These are phyloP conservation scores for Pythium myriotylum DNA, from an alignment of 352 stramenopile species.

Conservation along the genomic window DNA sequence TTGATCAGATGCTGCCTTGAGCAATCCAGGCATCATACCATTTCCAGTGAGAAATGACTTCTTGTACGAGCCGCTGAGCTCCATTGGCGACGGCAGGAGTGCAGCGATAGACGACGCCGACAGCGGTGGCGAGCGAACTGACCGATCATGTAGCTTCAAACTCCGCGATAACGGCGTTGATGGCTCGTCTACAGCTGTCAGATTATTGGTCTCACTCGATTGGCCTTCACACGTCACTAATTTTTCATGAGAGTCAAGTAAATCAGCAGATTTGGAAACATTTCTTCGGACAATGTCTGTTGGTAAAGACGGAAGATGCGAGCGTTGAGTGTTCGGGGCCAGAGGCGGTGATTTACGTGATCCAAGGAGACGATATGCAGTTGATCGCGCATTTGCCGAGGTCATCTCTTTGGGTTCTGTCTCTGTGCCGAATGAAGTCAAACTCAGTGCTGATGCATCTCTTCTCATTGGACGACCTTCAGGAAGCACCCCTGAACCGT, in stretches of 20 bases:
- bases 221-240: neutral
- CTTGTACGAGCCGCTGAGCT: conserved; percentile 29
- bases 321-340: neutral
- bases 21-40: conserved; percentile 13
- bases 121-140: conserved; percentile 15
- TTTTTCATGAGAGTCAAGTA: neutral
- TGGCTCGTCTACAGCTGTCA: neutral
- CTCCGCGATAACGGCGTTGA: conserved; percentile 1
- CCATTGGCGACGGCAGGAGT: conserved; percentile 19
- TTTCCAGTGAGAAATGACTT: conserved; percentile 30
- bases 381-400: neutral
- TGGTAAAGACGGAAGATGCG: neutral
- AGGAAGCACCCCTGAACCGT: neutral
- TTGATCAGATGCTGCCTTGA: conserved; percentile 17
- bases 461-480: conserved; percentile 3
- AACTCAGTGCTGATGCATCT: conserved; percentile 5
- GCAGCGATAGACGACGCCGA: neutral
- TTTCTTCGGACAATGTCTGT: neutral
- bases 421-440: neutral
- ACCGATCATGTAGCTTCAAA: conserved; percentile 7
- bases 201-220: neutral
- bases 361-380: neutral
- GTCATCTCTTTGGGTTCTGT: neutral
- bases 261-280: neutral
- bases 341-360: conserved; percentile 8